Base-by-base conservation (phyloP, 768 basidiomycete species). In the Paxillus involutus region DNA sequence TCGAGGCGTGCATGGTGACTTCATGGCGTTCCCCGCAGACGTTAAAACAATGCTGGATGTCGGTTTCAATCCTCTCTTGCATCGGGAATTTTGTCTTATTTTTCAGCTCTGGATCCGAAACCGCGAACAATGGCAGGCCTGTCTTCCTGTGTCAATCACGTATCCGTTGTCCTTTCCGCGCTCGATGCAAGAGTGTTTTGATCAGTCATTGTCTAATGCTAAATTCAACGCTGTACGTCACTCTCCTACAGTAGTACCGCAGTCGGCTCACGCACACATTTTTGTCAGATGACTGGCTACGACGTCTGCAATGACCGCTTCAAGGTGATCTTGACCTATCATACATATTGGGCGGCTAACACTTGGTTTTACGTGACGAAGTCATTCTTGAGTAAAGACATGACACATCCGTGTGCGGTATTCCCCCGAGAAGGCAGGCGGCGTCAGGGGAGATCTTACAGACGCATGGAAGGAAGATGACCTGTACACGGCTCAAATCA, bases 231-330 rank as follows among this genome's bases (percentile, higher is more conserved):
- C 80, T 47, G 79, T 85, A 65, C 74, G 84, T 50, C 84, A 85
- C 16, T 85, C 86, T 63, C 82, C 83, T 49, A 14, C 78, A 19
- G 40, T n/a, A 71, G 40, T 76, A 80, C 2, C 16, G 17, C 81
- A 83, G 64, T 81, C 82, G 10, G 75, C 86, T 33, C 86, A 87
- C 61, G 84, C 78, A 13, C 82, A 65, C 44, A 16, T 32, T 33
- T 13, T 3, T n/a, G 12, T 29, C 24, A n/a, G 55, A 53, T 82
- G 55, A 85, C 88, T 13, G 88, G 88, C 69, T 94, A 94, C 65
- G 90, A 94, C 71, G 86, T 89, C 59, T 89, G 88, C 26, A 94
- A 94, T 67, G 83, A 84, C 58, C 77, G 91, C 57, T 93, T 91
- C 75, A 82, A 86, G 77, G 80, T 77, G 59, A 21, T 60, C 48